Conservation (phyloP, 768 basidiomycete species). For the Russula dissimulans region DNA sequence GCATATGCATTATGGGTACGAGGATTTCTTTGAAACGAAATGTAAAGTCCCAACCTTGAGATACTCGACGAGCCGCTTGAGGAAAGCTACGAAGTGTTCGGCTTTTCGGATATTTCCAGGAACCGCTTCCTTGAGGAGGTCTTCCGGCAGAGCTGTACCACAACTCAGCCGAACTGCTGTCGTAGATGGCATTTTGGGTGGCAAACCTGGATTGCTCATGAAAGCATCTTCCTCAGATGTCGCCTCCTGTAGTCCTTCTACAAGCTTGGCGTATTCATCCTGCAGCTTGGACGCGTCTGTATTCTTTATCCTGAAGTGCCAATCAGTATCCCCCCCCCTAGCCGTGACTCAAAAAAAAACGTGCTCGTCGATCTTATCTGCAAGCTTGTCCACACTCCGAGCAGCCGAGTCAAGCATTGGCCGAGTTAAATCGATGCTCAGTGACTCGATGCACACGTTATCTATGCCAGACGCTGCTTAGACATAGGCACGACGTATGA, state of each 20-base stretch:
- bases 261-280: constrained; percentile 92
- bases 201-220: constrained; percentile 79
- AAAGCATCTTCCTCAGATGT: constrained; percentile 68
- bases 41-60: constrained; percentile 58
- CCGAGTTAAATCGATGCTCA: constrained; percentile 93
- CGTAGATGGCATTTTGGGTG: neutral
- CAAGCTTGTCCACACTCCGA: constrained; percentile 75
- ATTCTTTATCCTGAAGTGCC: constrained; percentile 65
- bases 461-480: constrained; percentile 36
- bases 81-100: constrained; percentile 96
- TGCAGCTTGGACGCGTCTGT: constrained; percentile 92
- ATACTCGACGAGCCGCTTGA: constrained; percentile 98
- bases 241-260: constrained; percentile 85
- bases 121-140: constrained; percentile 88
- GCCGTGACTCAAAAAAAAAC: constrained; percentile 23
- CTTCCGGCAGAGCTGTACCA: constrained; percentile 74
- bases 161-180: constrained; percentile 2
- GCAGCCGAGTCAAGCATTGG: constrained; percentile 96
- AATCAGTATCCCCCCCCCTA: neutral
- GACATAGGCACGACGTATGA: neutral
- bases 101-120: constrained; percentile 98
- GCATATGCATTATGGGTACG: neutral
- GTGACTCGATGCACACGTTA: constrained; percentile 97
- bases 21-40: neutral
- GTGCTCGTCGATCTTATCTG: constrained; percentile 92